A percentile compares a stretch with the other conserved stretches of the same genome.
Evolutionary conservation across 345 rosid species (phyloP).

Genomic region (Aquilaria malaccensis): DNA sequence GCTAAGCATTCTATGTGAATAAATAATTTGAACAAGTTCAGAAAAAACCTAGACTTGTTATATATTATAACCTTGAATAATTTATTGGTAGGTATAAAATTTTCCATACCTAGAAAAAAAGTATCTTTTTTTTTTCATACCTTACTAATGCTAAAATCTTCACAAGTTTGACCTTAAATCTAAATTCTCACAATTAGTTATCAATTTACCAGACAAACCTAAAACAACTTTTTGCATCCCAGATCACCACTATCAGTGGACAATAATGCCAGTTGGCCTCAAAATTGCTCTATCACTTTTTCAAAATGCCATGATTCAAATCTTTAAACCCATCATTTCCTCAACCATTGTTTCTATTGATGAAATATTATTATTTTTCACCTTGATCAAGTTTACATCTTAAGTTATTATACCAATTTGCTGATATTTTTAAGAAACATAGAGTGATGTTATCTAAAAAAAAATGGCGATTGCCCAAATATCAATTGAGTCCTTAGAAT

Average conservation of each 20-base stretch:
- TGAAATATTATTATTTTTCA: background rate
- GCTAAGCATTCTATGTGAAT: background rate
- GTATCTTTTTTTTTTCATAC: background rate
- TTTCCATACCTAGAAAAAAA: background rate
- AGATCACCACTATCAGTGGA: background rate
- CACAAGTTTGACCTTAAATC: background rate
- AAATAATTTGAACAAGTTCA: background rate
- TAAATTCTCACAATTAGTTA: background rate
- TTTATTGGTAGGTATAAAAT: background rate
- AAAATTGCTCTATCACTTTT: background rate
- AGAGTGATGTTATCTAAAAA: background rate
- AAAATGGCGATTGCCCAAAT: background rate
- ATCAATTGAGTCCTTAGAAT: background rate
- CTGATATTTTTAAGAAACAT: background rate
- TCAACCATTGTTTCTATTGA: too few species aligned
- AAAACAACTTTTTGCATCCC: background rate
- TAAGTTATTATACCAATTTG: background rate
- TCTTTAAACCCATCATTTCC: background rate
- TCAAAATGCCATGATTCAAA: background rate
- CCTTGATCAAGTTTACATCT: background rate
- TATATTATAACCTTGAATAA: too few species aligned
- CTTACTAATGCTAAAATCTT: background rate
- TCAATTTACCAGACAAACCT: background rate
- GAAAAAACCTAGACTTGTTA: background rate
- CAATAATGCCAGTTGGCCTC: background rate